These are phyloP conservation scores for Aspergillus transmontanensis DNA, from an alignment of 2,329 filamentous ascomycete genomes.

Conservation along the genomic window DNA sequence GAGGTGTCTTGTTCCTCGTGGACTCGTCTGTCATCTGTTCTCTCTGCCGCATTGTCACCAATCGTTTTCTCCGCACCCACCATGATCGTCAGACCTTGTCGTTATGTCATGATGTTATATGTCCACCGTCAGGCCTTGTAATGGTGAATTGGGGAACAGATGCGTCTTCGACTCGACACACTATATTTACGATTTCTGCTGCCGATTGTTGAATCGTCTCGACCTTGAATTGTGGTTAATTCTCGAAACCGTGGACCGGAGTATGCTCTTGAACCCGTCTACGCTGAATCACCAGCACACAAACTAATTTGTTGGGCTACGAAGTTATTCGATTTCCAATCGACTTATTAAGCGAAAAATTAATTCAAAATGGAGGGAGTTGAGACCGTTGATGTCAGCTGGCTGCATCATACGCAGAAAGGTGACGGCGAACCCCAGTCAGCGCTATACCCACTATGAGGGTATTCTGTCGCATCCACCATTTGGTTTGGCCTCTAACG, in stretches of 20 bases:
- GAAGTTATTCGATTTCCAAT: background rate
- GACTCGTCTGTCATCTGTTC: slow-evolving; percentile 1
- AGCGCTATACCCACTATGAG: background rate
- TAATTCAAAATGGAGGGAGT: slow-evolving; percentile 71
- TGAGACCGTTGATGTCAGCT: slow-evolving; percentile 83
- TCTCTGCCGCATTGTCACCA: background rate
- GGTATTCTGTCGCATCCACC: background rate
- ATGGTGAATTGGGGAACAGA: slow-evolving; percentile 4
- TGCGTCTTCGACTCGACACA: slow-evolving; percentile 3
- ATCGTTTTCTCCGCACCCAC: slow-evolving; percentile 5
- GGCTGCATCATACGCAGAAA: slow-evolving; percentile 84
- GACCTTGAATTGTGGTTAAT: background rate
- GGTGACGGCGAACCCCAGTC: slow-evolving; percentile 54
- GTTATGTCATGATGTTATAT: slow-evolving; percentile 21
- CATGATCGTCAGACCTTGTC: slow-evolving; percentile 23
- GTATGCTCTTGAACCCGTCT: slow-evolving; percentile 1
- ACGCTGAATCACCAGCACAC: background rate
- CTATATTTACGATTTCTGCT: background rate
- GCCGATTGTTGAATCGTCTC: background rate
- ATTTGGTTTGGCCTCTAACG: slow-evolving; percentile 6
- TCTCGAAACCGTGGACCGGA: background rate
- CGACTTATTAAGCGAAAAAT: background rate
- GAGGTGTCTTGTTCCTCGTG: background rate
- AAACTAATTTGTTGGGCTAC: background rate
- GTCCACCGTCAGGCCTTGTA: slow-evolving; percentile 15